These are phyloP conservation scores for Cryomyces minteri DNA, from an alignment of 495 filamentous ascomycete genomes.

Conservation along the genomic window DNA sequence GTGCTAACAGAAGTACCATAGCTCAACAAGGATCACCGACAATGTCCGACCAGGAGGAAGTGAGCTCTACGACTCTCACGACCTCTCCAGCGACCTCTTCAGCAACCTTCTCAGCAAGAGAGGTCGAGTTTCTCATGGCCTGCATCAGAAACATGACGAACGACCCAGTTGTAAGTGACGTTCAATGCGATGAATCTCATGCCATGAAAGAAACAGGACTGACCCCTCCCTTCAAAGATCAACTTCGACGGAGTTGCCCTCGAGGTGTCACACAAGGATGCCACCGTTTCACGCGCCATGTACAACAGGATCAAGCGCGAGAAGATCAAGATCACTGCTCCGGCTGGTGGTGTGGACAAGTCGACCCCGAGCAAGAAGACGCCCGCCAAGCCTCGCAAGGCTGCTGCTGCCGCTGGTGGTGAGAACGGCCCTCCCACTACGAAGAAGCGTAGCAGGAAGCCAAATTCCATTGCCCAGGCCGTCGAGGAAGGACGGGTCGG, in stretches of 20 bases:
- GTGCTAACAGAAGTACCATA: no score
- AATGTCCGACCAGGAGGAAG: no score
- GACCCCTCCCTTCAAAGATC: constrained; percentile 1
- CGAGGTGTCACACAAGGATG: constrained; percentile 4
- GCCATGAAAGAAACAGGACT: no score
- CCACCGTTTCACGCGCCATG: constrained; percentile 9
- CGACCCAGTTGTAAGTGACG: neutral
- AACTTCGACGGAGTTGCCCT: constrained; percentile 8
- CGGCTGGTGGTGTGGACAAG: neutral
- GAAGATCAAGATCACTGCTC: neutral
- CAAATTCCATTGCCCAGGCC: neutral
- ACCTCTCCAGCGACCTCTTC: no score
- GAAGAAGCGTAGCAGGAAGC: neutral
- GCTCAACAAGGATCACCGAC: no score
- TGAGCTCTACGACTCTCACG: no score
- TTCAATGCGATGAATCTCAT: neutral
- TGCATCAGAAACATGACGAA: neutral
- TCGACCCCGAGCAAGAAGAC: neutral
- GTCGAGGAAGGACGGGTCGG: neutral
- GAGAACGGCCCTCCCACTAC: neutral
- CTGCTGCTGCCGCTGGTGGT: neutral
- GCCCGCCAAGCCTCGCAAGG: neutral
- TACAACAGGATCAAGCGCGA: constrained; percentile 5
- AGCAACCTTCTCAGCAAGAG: no score
- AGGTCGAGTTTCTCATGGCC: neutral